Percentiles rank a stretch among this genome's conserved stretches.
phyloP scores from a whole-genome alignment of 495 filamentous ascomycete species.

The Tuber aestivum region DNA sequence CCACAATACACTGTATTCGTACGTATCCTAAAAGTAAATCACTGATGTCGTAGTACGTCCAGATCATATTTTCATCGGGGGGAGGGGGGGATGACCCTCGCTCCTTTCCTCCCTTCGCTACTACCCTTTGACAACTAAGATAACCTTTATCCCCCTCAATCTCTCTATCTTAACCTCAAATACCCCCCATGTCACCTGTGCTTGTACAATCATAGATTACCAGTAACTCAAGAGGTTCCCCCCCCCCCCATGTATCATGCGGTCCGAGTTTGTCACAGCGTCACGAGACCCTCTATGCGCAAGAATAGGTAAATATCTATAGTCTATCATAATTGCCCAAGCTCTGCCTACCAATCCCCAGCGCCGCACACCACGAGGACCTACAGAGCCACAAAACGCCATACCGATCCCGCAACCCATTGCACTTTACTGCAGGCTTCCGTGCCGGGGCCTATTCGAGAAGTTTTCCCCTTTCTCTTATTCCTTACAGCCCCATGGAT shows the following conservation, averaged over 20 bases:
- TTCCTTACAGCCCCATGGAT: background rate
- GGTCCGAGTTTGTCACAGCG: background rate
- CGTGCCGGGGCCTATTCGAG: background rate
- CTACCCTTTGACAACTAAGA: background rate
- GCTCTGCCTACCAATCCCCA: background rate
- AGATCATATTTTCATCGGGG: background rate
- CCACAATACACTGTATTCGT: background rate
- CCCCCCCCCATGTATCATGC: background rate
- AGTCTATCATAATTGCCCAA: background rate
- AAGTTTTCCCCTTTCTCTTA: background rate
- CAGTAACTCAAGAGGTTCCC: background rate
- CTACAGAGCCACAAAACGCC: background rate
- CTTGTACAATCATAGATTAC: background rate
- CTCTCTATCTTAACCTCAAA: background rate
- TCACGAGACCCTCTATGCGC: background rate
- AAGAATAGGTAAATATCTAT: background rate
- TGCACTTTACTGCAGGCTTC: background rate
- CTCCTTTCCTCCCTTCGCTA: background rate
- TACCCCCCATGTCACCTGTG: background rate
- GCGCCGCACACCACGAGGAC: background rate
- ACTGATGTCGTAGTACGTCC: background rate
- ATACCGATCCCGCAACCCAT: background rate
- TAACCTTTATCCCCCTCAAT: background rate
- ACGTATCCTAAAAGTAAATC: background rate
- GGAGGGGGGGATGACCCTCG: background rate